Evolutionary conservation across 1,284 basidiomycete species (phyloP).

Genomic region (Puccinia hordei): DNA sequence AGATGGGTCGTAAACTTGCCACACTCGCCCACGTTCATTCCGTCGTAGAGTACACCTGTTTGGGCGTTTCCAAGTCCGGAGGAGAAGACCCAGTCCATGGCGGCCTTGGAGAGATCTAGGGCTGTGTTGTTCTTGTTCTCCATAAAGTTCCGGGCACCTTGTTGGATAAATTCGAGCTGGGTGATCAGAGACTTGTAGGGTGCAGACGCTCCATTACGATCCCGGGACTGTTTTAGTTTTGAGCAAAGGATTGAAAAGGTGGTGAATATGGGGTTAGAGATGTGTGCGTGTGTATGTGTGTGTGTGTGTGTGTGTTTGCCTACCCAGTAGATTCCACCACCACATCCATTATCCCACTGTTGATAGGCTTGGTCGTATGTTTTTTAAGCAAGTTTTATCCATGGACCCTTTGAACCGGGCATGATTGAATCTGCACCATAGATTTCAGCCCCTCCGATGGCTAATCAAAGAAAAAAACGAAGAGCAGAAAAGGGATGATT

Average conservation of each 20-base stretch:
- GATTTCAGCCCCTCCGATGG: constrained; percentile 34
- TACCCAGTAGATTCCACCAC: constrained; percentile 49
- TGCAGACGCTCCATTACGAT: constrained; percentile 28
- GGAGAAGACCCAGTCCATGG: constrained; percentile 49
- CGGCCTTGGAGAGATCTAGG: constrained; percentile 29
- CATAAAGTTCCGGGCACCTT: constrained; percentile 41
- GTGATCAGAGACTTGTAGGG: constrained; percentile 50
- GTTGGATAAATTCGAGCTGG: constrained; percentile 39
- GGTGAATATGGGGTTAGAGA: no score
- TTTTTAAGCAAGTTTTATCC: constrained; percentile 41
- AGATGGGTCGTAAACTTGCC: constrained; percentile 43
- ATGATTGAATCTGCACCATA: constrained; percentile 29
- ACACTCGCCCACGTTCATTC: constrained; percentile 45
- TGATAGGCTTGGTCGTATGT: constrained; percentile 36
- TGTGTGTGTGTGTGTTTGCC: neutral
- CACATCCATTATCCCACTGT: constrained; percentile 37
- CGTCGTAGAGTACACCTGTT: constrained; percentile 35
- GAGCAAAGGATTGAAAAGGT: no score
- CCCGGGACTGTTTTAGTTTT: constrained; percentile 5
- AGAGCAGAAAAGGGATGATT: no score
- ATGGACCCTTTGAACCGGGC: constrained; percentile 30
- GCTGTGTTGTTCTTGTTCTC: constrained; percentile 41
- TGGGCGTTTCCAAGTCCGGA: constrained; percentile 44
- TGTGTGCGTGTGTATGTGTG: no score
- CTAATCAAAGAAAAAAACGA: constrained; percentile 2